A percentile compares a stretch with the other conserved stretches of the same genome.
Evolutionary conservation across 2,329 filamentous ascomycete species (phyloP).

Genomic region (Diaporthe capsici): DNA sequence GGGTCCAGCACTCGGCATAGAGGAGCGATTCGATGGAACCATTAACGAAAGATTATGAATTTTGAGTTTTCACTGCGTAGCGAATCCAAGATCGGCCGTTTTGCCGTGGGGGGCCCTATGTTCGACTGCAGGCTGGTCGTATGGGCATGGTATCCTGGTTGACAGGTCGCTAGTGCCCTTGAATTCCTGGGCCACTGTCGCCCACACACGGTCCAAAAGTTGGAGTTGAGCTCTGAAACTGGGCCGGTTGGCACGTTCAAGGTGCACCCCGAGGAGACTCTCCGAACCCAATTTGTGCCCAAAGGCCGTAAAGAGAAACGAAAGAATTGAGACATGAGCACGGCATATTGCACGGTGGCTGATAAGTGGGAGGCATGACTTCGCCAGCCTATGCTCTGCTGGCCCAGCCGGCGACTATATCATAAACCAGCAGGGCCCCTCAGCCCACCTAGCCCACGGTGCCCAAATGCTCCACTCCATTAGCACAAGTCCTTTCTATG

Average conservation of each 20-base stretch:
- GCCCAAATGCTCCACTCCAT: too few relatives aligned
- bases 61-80: constrained; percentile 16
- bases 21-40: constrained; percentile 10
- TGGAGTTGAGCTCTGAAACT: constrained; percentile 27
- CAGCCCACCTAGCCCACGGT: neutral
- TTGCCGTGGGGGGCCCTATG: neutral
- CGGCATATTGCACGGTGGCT: constrained; percentile 4
- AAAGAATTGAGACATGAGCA: neutral
- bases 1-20: neutral
- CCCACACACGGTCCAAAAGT: constrained; percentile 19
- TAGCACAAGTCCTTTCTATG: neutral
- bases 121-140: neutral
- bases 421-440: constrained; percentile 4
- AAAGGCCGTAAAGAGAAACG: constrained; percentile 2
- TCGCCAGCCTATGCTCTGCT: neutral
- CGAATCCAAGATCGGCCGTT: constrained; percentile 20
- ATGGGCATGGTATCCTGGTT: constrained; percentile 20
- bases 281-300: constrained; percentile 28
- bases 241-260: constrained; percentile 23
- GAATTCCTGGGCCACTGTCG: constrained; percentile 6
- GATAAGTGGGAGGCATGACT: neutral
- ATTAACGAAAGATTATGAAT: neutral
- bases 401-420: neutral
- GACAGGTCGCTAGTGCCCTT: constrained; percentile 27
- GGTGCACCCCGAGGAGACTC: constrained; percentile 11